Percentiles rank a stretch among this genome's conserved stretches.
Evolutionary conservation across 208 protist genomes (phyloP).

Genomic region (Jaenimonas drosophilae): DNA sequence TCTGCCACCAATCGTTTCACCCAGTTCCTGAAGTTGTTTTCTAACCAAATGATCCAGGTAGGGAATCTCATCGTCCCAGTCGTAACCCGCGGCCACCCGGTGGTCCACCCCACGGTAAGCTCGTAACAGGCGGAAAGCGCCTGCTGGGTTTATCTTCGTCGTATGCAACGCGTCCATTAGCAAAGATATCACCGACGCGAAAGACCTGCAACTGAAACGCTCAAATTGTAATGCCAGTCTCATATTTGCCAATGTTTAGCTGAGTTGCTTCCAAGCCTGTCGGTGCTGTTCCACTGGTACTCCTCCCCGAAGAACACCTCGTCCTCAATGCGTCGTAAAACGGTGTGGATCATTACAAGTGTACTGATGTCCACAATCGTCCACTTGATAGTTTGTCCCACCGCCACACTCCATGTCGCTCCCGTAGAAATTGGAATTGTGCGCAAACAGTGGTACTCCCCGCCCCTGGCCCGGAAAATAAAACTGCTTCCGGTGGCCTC

Average conservation of each 20-base stretch:
- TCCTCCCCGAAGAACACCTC: not conserved
- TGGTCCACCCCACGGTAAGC: constrained; percentile 1
- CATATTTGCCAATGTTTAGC: not conserved
- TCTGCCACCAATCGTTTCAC: constrained; percentile 2
- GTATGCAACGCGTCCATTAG: not conserved
- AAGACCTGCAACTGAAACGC: not conserved
- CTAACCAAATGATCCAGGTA: constrained; percentile 1
- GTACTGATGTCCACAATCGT: constrained; percentile 2
- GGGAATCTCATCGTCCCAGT: not conserved
- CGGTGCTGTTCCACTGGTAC: not conserved
- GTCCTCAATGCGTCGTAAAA: not conserved
- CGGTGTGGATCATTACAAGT: not conserved
- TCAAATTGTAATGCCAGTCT: not conserved
- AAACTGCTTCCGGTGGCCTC: not conserved
- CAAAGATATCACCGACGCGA: not conserved
- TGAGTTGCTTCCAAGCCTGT: not conserved
- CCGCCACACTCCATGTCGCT: constrained; percentile 2
- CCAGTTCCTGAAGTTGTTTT: not conserved
- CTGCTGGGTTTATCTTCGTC: constrained; percentile 4
- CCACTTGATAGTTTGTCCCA: not conserved
- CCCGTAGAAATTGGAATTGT: constrained; percentile 1
- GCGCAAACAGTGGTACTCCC: not conserved
- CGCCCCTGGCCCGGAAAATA: not conserved
- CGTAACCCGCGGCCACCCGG: not conserved
- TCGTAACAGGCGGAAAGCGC: not conserved